Evolutionary conservation across 805 yeast species (phyloP).

Genomic region (Lachancea kluyveri): DNA sequence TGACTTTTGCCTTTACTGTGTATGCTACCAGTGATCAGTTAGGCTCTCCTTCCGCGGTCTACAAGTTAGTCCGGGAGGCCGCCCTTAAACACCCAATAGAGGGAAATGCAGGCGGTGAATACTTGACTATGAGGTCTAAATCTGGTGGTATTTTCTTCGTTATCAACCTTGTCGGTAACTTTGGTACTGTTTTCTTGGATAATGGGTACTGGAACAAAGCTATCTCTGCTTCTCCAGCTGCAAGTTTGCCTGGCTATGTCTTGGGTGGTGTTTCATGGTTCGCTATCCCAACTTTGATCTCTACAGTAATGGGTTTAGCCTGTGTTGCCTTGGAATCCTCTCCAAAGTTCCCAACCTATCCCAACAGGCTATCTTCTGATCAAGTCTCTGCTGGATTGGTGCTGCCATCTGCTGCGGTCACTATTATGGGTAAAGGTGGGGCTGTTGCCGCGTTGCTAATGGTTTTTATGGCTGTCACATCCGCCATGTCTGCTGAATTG

Average conservation of each 20-base stretch:
- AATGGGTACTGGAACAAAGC: slow-evolving; percentile 89
- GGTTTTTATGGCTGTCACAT: slow-evolving; percentile 88
- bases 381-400: slow-evolving; percentile 81
- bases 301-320: slow-evolving; percentile 85
- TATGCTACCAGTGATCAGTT: slow-evolving; percentile 62
- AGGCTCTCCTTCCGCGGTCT: slow-evolving; percentile 80
- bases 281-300: slow-evolving; percentile 77
- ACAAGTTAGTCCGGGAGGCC: slow-evolving; percentile 60
- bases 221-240: slow-evolving; percentile 75
- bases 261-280: slow-evolving; percentile 90
- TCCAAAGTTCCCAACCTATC: slow-evolving; percentile 76
- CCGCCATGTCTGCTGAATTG: slow-evolving; percentile 88
- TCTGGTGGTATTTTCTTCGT: slow-evolving; percentile 87
- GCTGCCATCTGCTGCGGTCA: slow-evolving; percentile 62
- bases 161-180: slow-evolving; percentile 82
- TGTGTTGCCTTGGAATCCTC: slow-evolving; percentile 65
- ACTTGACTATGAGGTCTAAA: slow-evolving; percentile 78
- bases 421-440: slow-evolving; percentile 82
- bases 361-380: slow-evolving; percentile 53
- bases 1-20: slow-evolving; percentile 75
- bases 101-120: slow-evolving; percentile 84
- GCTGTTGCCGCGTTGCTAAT: slow-evolving; percentile 75
- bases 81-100: slow-evolving; percentile 57
- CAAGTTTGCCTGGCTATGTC: slow-evolving; percentile 83
- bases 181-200: slow-evolving; percentile 83